Percentiles rank a stretch among this genome's conserved stretches.
phyloP scores from a whole-genome alignment of 2,329 filamentous ascomycete genomes.

The Clonostachys sp. region DNA sequence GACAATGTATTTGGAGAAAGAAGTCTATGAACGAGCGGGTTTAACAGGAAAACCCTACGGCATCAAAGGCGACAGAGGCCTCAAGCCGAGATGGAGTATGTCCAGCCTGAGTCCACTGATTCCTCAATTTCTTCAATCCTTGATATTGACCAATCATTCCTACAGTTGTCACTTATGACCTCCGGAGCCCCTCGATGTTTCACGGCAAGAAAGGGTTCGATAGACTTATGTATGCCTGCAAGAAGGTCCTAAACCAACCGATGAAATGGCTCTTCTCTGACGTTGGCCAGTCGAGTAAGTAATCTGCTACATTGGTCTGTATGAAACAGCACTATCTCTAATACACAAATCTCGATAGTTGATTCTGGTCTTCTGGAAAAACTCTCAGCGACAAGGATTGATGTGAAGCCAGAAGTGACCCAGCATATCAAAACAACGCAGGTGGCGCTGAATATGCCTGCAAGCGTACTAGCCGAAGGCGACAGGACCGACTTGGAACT shows the following conservation, averaged over 20 bases:
- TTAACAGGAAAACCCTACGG: conserved; percentile 67
- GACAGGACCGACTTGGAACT: conserved; percentile 55
- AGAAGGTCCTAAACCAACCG: conserved; percentile 66
- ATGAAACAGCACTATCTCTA: conserved; percentile 24
- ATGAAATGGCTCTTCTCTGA: conserved; percentile 78
- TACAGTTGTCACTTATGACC: conserved; percentile 70
- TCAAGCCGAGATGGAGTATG: conserved; percentile 72
- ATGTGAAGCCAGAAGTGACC: conserved; percentile 14
- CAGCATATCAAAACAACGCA: conserved; percentile 10
- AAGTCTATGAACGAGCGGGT: conserved; percentile 78
- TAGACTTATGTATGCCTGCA: conserved; percentile 71
- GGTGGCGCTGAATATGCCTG: conserved; percentile 14
- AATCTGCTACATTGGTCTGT: conserved; percentile 12
- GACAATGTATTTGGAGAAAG: conserved; percentile 72
- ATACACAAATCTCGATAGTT: conserved; percentile 6
- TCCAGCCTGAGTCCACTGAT: background rate
- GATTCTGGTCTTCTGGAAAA: conserved; percentile 42
- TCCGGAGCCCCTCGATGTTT: conserved; percentile 71
- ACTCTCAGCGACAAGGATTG: conserved; percentile 37
- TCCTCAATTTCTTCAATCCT: conserved; percentile 14
- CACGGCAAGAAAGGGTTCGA: conserved; percentile 82
- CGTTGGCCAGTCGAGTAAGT: conserved; percentile 26
- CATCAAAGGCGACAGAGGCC: conserved; percentile 49
- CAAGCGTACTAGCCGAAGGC: conserved; percentile 19
- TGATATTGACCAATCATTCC: background rate